phyloP scores from a whole-genome alignment of 129 eudicot species.

The Centaurea solstitialis region DNA sequence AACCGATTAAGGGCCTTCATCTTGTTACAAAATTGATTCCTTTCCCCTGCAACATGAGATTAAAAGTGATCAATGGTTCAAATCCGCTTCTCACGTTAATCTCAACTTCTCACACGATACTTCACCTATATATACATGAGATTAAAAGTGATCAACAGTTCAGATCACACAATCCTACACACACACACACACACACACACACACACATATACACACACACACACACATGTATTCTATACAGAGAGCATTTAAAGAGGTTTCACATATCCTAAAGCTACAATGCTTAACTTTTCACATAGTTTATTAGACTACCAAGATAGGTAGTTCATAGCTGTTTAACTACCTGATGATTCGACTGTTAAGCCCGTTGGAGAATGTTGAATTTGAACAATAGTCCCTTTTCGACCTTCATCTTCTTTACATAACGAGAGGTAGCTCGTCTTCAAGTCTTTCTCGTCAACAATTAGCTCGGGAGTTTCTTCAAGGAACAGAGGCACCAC shows the following conservation, averaged over 20 bases:
- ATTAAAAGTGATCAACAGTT: no score
- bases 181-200: no score
- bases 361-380: conserved; percentile 82
- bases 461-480: conserved; percentile 47
- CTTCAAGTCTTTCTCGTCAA: conserved; percentile 62
- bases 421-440: conserved; percentile 38
- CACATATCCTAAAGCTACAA: neutral
- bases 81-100: no score
- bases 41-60: conserved; percentile 60
- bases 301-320: neutral
- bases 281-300: neutral
- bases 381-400: conserved; percentile 44
- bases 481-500: conserved; percentile 89
- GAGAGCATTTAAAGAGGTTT: neutral
- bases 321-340: neutral
- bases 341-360: conserved; percentile 73
- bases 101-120: no score
- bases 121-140: no score
- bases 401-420: conserved; percentile 37
- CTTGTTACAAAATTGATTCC: conserved; percentile 74
- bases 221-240: no score
- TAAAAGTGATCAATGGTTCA: no score
- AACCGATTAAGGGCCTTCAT: conserved; percentile 88
- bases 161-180: no score
- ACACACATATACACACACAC: no score